Conservation (phyloP, 768 basidiomycete genomes). For the Candolleomyces eurysporus region DNA sequence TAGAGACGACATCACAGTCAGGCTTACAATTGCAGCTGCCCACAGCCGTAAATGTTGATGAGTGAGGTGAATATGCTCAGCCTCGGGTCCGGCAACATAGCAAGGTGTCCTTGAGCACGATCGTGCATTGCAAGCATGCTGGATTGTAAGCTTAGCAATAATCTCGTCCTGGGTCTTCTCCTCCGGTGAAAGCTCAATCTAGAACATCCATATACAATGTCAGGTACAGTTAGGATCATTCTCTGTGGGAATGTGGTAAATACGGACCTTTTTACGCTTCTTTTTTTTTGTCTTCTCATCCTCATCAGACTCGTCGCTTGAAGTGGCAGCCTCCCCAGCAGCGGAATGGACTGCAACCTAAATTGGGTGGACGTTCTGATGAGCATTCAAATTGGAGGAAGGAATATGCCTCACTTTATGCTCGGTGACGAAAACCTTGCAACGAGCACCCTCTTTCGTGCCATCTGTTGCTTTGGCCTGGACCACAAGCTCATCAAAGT, state of each 20-base stretch:
- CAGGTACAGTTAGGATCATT: no score
- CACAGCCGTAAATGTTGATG: background rate
- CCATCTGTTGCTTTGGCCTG: background rate
- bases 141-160: background rate
- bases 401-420: background rate
- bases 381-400: no score
- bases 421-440: background rate
- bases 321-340: no score
- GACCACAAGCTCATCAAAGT: background rate
- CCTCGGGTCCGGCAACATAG: background rate
- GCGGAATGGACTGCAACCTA: no score
- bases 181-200: background rate
- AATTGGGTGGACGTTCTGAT: no score
- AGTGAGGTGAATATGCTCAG: background rate
- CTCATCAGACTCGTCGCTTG: no score
- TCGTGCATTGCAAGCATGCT: background rate
- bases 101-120: background rate
- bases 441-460: background rate
- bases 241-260: no score
- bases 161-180: background rate
- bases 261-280: no score
- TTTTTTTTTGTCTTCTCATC: no score
- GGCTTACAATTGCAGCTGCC: background rate
- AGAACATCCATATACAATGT: no score
- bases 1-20: background rate